Conservation (phyloP, 495 filamentous ascomycete species). For the Xylaria acuta region DNA sequence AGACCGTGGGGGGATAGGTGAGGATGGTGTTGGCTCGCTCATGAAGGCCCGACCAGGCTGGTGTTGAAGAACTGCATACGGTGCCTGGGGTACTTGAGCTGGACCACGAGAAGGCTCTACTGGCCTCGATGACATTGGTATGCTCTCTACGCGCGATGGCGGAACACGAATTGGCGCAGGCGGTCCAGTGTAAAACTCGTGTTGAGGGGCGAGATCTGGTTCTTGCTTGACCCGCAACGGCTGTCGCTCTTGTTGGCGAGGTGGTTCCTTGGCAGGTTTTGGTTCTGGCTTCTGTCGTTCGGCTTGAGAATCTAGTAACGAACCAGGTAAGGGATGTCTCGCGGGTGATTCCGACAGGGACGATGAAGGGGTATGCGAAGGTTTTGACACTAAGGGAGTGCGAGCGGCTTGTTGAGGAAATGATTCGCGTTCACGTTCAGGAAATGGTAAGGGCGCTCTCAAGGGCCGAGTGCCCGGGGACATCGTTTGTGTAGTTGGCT, state of each 20-base stretch:
- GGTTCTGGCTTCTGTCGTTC: conserved; percentile 40
- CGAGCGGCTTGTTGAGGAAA: conserved; percentile 34
- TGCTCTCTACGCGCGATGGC: conserved; percentile 45
- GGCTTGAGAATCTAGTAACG: conserved; percentile 35
- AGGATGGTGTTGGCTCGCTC: conserved; percentile 41
- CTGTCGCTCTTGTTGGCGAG: conserved; percentile 38
- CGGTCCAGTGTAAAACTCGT: conserved; percentile 38
- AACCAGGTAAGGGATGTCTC: conserved; percentile 39
- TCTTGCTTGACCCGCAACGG: conserved; percentile 54
- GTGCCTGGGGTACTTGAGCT: conserved; percentile 42
- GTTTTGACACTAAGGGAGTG: conserved; percentile 36
- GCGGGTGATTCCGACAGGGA: conserved; percentile 35
- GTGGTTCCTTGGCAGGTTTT: conserved; percentile 34
- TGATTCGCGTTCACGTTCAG: conserved; percentile 38
- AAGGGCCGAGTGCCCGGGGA: conserved; percentile 47
- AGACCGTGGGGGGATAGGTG: conserved; percentile 39
- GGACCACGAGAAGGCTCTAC: conserved; percentile 48
- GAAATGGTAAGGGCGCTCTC: conserved; percentile 43
- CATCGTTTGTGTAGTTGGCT: conserved; percentile 44
- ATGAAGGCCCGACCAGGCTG: conserved; percentile 43
- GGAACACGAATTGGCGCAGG: conserved; percentile 39
- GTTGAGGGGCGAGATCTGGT: conserved; percentile 45
- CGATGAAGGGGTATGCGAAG: conserved; percentile 31
- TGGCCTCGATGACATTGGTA: conserved; percentile 46
- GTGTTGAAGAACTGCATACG: conserved; percentile 40